Evolutionary conservation across 2,329 filamentous ascomycete genomes (phyloP), one percentile per base, ranked within the genome.

Genomic region (Fusarium hostae): DNA sequence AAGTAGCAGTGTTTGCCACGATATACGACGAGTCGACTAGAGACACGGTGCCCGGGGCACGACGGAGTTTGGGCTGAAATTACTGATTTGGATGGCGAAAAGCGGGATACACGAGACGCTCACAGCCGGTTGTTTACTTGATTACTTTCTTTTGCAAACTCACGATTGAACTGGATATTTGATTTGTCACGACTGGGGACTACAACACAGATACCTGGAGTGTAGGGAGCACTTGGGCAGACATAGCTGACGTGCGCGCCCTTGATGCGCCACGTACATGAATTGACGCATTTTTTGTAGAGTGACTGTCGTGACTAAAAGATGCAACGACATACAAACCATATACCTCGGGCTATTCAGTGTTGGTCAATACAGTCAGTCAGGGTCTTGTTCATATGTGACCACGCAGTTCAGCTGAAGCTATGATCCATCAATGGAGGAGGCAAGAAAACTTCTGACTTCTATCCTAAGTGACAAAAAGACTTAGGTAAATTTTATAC

Each of bases 21-120:
- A 60, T 35, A 20, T 26, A 45, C 30, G 35, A 56, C 43, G 40
- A 34, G 34, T 55, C 32, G 65, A 59, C 22, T 52, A 63, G 44
- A 68, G 39, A 67, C 39, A 51, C 47, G 52, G 43, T 47, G 70
- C 48, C 59, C n/a, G 54, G 39, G 52, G 45, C 64, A 62, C 34
- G 56, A 68, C 18, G 69, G 72, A 74, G 72, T 74, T 69, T 57
- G 56, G 59, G 34, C 22, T 68, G 40, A 34, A 35, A 63, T 73
- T 63, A 44, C 45, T 66, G 64, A 65, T 69, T 66, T 60, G 44
- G 22, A 71, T 47, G 59, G 74, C 70, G 71, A 75, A 66, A 52
- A 48, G 67, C 63, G 68, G 60, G 62, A 75, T 73, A 74, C 44
- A 77, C 70, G 73, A 74, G 68, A 76, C 70, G 69, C 59, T 63